Percentiles rank a stretch among this genome's conserved stretches.
Evolutionary conservation across 2,329 filamentous ascomycete genomes (phyloP).

Genomic region (Verticillium nonalfalfae): DNA sequence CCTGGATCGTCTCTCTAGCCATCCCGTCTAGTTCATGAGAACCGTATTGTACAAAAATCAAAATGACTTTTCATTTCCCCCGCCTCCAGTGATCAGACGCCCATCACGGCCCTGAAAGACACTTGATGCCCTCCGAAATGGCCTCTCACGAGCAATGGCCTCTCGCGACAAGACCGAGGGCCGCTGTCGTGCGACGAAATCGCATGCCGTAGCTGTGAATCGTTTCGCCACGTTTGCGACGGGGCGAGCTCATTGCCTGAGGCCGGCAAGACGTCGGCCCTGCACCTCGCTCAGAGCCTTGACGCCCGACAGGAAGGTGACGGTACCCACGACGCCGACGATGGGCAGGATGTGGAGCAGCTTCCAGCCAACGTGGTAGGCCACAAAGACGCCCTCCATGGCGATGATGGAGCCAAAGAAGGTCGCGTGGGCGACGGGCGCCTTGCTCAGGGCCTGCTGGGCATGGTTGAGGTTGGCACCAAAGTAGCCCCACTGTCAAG

Average conservation of each 20-base stretch:
- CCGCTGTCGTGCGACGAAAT: background rate
- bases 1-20: background rate
- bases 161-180: background rate
- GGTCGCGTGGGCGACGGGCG: constrained; percentile 72
- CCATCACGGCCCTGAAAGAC: background rate
- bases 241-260: constrained; percentile 34
- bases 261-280: constrained; percentile 72
- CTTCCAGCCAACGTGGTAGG: constrained; percentile 91
- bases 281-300: constrained; percentile 92
- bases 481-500: constrained; percentile 65
- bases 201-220: background rate
- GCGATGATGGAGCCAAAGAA: constrained; percentile 85
- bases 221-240: background rate
- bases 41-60: background rate
- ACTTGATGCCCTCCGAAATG: background rate
- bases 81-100: background rate
- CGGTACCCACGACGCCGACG: constrained; percentile 57
- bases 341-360: constrained; percentile 83
- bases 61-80: background rate
- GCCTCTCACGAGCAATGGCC: background rate
- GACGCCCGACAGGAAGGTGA: constrained; percentile 80
- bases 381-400: constrained; percentile 87
- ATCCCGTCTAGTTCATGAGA: background rate
- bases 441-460: constrained; percentile 64
- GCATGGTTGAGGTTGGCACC: constrained; percentile 81